Percentiles rank a stretch among this genome's conserved stretches.
phyloP scores from a whole-genome alignment of 345 rosid species.

The Pistacia atlantica region DNA sequence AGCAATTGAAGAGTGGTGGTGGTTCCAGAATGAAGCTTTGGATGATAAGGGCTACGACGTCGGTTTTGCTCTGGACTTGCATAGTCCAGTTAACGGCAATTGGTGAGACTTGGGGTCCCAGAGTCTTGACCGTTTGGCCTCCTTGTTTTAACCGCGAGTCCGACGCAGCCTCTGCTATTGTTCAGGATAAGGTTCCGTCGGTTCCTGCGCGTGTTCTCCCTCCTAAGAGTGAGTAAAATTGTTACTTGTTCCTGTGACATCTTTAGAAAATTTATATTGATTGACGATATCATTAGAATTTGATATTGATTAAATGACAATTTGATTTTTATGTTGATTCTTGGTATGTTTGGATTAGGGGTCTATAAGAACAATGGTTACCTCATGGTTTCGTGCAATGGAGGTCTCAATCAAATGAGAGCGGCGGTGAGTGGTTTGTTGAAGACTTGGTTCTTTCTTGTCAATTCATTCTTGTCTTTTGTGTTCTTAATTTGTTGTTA shows the following conservation, averaged over 20 bases:
- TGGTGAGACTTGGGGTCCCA: conserved; percentile 91
- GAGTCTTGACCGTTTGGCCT: conserved; percentile 90
- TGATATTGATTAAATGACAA: background rate
- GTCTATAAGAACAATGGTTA: conserved; percentile 93
- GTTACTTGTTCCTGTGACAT: background rate
- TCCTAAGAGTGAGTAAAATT: conserved; percentile 68
- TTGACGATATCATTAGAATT: no score
- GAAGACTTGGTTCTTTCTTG: background rate
- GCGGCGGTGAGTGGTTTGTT: conserved; percentile 63
- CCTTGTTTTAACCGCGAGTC: conserved; percentile 61
- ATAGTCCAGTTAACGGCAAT: conserved; percentile 83
- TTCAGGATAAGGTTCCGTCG: conserved; percentile 46
- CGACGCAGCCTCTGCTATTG: conserved; percentile 32
- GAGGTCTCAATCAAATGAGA: conserved; percentile 95
- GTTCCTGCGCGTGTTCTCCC: conserved; percentile 53
- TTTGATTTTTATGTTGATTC: background rate
- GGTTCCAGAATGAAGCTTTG: conserved; percentile 76
- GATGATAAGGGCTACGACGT: conserved; percentile 87
- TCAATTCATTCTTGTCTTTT: background rate
- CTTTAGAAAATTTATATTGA: no score
- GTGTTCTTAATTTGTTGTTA: background rate
- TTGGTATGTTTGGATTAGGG: conserved; percentile 49
- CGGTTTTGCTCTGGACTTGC: conserved; percentile 94
- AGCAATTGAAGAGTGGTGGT: conserved; percentile 35
- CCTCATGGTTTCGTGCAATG: conserved; percentile 90